phyloP scores from a whole-genome alignment of 2,329 filamentous ascomycete species.

The Cercospora canescens region DNA sequence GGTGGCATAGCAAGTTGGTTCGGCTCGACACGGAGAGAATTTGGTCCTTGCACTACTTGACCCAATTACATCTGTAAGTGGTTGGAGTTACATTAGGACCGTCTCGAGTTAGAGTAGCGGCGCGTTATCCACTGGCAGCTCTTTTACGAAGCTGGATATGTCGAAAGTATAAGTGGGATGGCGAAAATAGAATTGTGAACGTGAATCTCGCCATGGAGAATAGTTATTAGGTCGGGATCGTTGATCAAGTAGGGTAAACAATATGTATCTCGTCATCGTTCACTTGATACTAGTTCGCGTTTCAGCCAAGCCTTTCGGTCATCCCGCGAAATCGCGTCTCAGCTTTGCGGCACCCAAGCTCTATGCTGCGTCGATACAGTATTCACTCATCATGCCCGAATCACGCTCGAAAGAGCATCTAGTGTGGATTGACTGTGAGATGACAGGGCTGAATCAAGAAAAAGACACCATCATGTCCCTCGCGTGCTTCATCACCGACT shows the following conservation, averaged over 20 bases:
- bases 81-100: too few species aligned
- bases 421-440: conserved; percentile 91
- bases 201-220: background rate
- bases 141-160: too few species aligned
- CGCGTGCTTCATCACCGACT: conserved; percentile 65
- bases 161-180: too few species aligned
- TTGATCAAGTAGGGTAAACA: background rate
- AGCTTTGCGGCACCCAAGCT: background rate
- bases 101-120: too few species aligned
- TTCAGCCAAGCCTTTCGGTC: background rate
- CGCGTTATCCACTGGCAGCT: too few species aligned
- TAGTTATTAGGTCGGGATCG: background rate
- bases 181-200: background rate
- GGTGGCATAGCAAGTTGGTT: too few species aligned
- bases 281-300: background rate
- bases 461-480: conserved; percentile 28
- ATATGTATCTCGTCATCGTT: background rate
- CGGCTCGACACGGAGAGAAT: too few species aligned
- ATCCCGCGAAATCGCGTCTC: background rate
- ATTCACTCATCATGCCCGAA: conserved; percentile 39
- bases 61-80: too few species aligned
- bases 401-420: conserved; percentile 63
- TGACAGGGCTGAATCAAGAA: conserved; percentile 74
- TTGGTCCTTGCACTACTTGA: too few species aligned
- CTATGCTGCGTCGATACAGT: background rate